phyloP scores from a whole-genome alignment of 2,329 filamentous ascomycete species.

The Westerdykella ornata region DNA sequence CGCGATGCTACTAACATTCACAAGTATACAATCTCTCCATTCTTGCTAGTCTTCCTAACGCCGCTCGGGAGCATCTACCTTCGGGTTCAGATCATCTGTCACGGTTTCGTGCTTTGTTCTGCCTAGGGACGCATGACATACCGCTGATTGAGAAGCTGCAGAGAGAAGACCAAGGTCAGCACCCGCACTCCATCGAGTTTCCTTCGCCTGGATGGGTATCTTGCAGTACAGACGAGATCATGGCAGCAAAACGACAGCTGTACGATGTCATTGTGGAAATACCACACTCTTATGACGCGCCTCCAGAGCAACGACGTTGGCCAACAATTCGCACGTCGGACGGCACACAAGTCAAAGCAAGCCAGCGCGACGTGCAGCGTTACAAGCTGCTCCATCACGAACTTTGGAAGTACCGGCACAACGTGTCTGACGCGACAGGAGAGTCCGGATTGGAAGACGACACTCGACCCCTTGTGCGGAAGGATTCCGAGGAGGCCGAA shows the following conservation, averaged over 20 bases:
- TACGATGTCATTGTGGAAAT: slow-evolving; percentile 88
- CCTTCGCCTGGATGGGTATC: slow-evolving; percentile 70
- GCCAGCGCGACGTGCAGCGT: slow-evolving; percentile 79
- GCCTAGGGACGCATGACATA: slow-evolving; percentile 88
- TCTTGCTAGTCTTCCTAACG: slow-evolving; percentile 76
- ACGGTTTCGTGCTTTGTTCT: slow-evolving; percentile 77
- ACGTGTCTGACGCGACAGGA: slow-evolving; percentile 17
- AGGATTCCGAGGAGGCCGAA: slow-evolving; percentile 21
- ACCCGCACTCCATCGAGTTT: slow-evolving; percentile 42
- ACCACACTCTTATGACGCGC: slow-evolving; percentile 56
- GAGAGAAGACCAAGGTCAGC: slow-evolving; percentile 10
- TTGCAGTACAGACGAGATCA: slow-evolving; percentile 90
- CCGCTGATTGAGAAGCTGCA: slow-evolving; percentile 60
- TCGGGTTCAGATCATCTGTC: slow-evolving; percentile 53
- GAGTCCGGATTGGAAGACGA: neutral
- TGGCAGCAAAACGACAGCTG: slow-evolving; percentile 75
- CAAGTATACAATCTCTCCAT: slow-evolving; percentile 91
- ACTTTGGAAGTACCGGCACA: slow-evolving; percentile 27
- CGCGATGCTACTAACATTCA: slow-evolving; percentile 3
- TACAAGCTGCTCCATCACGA: slow-evolving; percentile 42
- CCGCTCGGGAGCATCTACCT: slow-evolving; percentile 63
- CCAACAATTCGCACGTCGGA: slow-evolving; percentile 63
- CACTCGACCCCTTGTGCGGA: slow-evolving; percentile 2
- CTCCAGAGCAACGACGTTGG: slow-evolving; percentile 55
- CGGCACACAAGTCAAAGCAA: slow-evolving; percentile 67